These are phyloP conservation scores for Teunomyces panamensis DNA, from an alignment of 805 yeast species.

Conservation along the genomic window DNA sequence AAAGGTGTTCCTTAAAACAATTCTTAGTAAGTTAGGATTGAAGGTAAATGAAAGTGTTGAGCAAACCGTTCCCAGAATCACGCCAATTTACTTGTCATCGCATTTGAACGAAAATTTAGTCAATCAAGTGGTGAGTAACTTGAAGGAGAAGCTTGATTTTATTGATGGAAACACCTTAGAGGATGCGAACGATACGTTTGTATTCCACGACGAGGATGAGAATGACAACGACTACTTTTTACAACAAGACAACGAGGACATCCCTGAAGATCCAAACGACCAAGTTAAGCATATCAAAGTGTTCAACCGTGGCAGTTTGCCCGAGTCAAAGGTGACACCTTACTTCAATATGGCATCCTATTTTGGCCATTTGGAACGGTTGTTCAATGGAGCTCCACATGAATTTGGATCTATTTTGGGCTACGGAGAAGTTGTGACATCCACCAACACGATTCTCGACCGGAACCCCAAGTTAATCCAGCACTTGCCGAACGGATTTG, in stretches of 20 bases:
- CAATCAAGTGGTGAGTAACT: slow-evolving; percentile 34
- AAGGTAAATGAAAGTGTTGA: slow-evolving; percentile 55
- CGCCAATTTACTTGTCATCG: slow-evolving; percentile 62
- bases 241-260: slow-evolving; percentile 31
- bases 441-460: slow-evolving; percentile 79
- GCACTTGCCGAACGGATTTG: slow-evolving; percentile 66
- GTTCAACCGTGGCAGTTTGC: slow-evolving; percentile 40
- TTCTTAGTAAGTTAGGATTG: slow-evolving; percentile 62
- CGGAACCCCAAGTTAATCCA: slow-evolving; percentile 59
- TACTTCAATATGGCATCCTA: slow-evolving; percentile 65
- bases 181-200: slow-evolving; percentile 57
- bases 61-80: slow-evolving; percentile 57
- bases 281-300: slow-evolving; percentile 50
- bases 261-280: slow-evolving; percentile 46
- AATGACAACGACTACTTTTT: slow-evolving; percentile 17
- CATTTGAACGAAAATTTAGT: slow-evolving; percentile 28
- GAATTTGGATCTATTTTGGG: slow-evolving; percentile 61
- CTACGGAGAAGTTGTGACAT: slow-evolving; percentile 87
- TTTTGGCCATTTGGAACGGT: slow-evolving; percentile 40
- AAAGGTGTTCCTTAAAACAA: slow-evolving; percentile 51
- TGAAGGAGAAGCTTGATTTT: slow-evolving; percentile 35
- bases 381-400: slow-evolving; percentile 18
- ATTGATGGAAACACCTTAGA: slow-evolving; percentile 33
- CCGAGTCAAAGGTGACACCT: slow-evolving; percentile 59
- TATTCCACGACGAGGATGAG: slow-evolving; percentile 41